These are phyloP conservation scores for Solanum chiquidenum DNA, from an alignment of 257 asterid species.

Conservation along the genomic window DNA sequence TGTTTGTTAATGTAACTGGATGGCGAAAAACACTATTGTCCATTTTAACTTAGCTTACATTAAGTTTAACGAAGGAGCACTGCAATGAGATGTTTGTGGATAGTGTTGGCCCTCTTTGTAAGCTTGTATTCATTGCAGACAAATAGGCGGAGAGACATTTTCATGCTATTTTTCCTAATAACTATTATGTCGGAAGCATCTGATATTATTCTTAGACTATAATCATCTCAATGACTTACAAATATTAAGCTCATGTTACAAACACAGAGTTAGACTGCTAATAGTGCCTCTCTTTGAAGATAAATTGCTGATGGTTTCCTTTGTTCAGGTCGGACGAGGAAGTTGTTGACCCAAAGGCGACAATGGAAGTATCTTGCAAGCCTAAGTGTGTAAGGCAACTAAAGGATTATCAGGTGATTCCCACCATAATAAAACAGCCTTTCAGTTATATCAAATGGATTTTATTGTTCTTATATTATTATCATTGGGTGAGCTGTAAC, in stretches of 20 bases:
- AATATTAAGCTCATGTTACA: not conserved
- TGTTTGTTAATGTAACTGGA: not conserved
- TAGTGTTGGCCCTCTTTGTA: not conserved
- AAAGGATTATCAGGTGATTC: constrained; percentile 43
- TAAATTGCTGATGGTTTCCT: not conserved
- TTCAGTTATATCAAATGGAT: not conserved
- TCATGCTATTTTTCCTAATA: not conserved
- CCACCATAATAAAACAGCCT: not conserved
- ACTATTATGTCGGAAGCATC: not conserved
- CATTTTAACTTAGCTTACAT: not conserved
- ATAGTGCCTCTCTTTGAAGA: not conserved
- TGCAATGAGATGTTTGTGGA: not conserved
- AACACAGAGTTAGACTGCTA: not conserved
- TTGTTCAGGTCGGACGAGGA: constrained; percentile 47
- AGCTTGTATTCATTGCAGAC: not conserved
- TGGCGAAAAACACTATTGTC: not conserved
- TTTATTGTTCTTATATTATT: not conserved
- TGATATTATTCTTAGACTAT: not conserved
- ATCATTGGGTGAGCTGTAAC: not conserved
- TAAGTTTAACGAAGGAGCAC: not conserved
- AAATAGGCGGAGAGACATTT: not conserved
- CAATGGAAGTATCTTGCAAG: constrained; percentile 55
- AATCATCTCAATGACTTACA: not conserved
- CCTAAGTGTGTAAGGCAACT: constrained; percentile 55
- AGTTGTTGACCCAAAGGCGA: constrained; percentile 49